Conservation (phyloP, 345 rosid genomes). For the Odontarrhena argentea region DNA sequence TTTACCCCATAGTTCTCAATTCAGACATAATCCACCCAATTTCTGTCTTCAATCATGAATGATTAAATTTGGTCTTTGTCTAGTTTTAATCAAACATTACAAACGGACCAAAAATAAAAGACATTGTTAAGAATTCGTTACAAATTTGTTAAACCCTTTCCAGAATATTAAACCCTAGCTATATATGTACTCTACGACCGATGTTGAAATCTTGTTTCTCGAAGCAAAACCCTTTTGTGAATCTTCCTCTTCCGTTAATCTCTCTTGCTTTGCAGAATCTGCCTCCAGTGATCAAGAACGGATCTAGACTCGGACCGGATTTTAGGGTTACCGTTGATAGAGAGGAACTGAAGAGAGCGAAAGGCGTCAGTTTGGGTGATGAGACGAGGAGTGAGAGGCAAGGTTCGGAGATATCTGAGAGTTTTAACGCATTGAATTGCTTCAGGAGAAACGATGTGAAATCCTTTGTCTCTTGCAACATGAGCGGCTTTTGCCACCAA, state of each 20-base stretch:
- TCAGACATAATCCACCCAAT: not conserved
- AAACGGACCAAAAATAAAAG: not conserved
- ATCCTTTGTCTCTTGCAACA: constrained; percentile 32
- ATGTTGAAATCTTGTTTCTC: not conserved
- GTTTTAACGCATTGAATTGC: constrained; percentile 10
- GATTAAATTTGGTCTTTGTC: constrained; percentile 6
- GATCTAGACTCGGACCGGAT: constrained; percentile 24
- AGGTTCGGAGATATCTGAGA: constrained; percentile 22
- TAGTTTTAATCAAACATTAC: not conserved
- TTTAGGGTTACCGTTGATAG: constrained; percentile 35
- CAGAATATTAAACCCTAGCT: constrained; percentile 9
- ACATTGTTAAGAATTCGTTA: constrained; percentile 1
- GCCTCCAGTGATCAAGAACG: constrained; percentile 21
- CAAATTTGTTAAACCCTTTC: not conserved
- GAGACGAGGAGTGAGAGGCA: constrained; percentile 18
- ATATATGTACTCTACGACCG: constrained; percentile 1
- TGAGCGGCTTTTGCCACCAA: constrained; percentile 16
- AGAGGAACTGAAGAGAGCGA: not conserved
- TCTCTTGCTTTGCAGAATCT: not conserved
- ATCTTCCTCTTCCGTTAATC: not conserved
- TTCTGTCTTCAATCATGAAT: not conserved
- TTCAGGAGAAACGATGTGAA: constrained; percentile 32
- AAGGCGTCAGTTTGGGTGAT: constrained; percentile 2
- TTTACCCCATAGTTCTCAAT: not conserved
- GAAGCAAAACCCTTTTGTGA: not conserved